Evolutionary conservation across 2,329 filamentous ascomycete species (phyloP), one percentile per base, ranked within the genome.

Genomic region (Nothomitra cinnamomea): DNA sequence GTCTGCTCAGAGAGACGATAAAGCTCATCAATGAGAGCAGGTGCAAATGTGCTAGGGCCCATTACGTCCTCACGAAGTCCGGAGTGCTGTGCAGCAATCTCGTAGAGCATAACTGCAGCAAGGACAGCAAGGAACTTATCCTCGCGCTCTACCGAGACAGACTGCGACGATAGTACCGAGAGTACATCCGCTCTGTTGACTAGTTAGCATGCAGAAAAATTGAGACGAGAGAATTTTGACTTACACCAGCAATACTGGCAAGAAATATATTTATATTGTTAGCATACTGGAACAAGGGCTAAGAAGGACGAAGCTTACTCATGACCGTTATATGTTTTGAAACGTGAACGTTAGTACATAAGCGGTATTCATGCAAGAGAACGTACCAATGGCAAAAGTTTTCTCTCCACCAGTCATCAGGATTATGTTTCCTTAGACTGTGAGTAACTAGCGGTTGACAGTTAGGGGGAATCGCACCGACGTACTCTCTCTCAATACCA

Each of bases 11-110:
- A 66, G 28, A 73, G 61, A 2, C 54, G 50, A 58, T 74, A 77
- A 51, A 83, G 63, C 63, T 77, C 84, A 60, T 96, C 90, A 42
- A 95, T 69, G 62, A 95, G 89, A 0, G 82, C 82, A 0, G 87
- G 83, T 12, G 94, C 80, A 70, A 95, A 95, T 0, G 81, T 87
- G 0, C 90, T 90, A 0, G 90, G 88, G 0, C 90, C 90, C 55
- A 72, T 73, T 2, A 92, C 86, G 57, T 81, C 75, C 0, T 69
- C 66, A 52, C 79, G 69, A 7, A 56, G 56, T 1, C 71, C 75
- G n/a, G 79, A 79, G n/a, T 69, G 68, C 68, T 90, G 83, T 0
- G 87, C 85, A 1, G 82, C 82, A 58, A 85, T 76, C 64, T 92
- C 88, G 63, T 83, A 95, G 64, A 87, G 77, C 58, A 92, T 65